phyloP scores from a whole-genome alignment of 768 basidiomycete species.

The Udeniomyces megalosporus region DNA sequence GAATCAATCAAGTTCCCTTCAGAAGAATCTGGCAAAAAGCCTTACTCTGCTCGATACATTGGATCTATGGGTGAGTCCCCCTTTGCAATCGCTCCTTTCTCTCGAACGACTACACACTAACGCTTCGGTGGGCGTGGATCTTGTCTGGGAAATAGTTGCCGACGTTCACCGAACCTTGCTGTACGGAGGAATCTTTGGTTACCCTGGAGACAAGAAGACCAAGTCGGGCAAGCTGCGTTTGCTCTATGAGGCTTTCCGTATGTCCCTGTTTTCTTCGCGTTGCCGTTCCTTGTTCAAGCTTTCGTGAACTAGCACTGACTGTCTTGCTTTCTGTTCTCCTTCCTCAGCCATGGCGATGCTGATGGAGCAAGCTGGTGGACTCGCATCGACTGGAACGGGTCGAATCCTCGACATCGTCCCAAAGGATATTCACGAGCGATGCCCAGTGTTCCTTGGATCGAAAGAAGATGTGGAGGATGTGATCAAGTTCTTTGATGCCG shows the following conservation, averaged over 20 bases:
- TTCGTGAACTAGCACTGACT: constrained; percentile 25
- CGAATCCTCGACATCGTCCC: constrained; percentile 85
- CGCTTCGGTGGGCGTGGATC: too few relatives aligned
- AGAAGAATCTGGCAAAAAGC: constrained; percentile 30
- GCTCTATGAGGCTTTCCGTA: constrained; percentile 83
- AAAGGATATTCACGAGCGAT: constrained; percentile 74
- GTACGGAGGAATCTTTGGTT: constrained; percentile 94
- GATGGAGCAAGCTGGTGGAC: constrained; percentile 61
- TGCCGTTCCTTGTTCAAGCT: neutral
- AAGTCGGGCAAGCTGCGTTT: constrained; percentile 87
- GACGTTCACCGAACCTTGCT: constrained; percentile 64
- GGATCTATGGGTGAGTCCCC: constrained; percentile 75
- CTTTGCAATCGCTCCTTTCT: constrained; percentile 61
- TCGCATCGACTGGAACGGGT: constrained; percentile 88
- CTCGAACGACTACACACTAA: constrained; percentile 98
- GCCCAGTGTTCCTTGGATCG: constrained; percentile 82
- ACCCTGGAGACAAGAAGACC: constrained; percentile 94
- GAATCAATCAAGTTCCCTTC: constrained; percentile 41
- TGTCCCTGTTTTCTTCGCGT: neutral
- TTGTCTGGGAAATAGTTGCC: neutral
- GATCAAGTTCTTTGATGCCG: neutral
- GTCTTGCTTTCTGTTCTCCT: neutral
- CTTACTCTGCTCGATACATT: constrained; percentile 48
- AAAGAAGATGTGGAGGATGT: constrained; percentile 76
- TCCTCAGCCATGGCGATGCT: constrained; percentile 20